These are phyloP conservation scores for Cyberlindnera xylosilytica DNA, from an alignment of 805 yeast species.

Conservation along the genomic window DNA sequence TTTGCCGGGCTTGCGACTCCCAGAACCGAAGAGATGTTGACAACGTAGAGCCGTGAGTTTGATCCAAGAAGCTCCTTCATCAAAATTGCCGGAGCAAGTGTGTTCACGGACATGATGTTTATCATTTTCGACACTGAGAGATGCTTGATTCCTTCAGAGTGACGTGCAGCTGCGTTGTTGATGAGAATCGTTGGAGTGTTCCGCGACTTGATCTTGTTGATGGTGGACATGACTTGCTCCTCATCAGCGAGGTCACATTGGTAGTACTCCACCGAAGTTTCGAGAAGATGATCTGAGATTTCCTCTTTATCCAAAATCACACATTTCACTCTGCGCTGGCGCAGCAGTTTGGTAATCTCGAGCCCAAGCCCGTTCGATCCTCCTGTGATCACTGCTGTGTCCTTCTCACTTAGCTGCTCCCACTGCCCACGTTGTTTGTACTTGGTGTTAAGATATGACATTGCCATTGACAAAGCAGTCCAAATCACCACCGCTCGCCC, in stretches of 20 bases:
- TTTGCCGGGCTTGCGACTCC: constrained; percentile 82
- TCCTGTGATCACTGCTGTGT: constrained; percentile 33
- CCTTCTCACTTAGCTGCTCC: constrained; percentile 13
- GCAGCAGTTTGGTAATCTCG: constrained; percentile 24
- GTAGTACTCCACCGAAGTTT: constrained; percentile 39
- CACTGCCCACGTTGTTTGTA: constrained; percentile 25
- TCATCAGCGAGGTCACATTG: constrained; percentile 66
- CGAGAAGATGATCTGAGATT: constrained; percentile 7
- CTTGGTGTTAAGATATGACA: not conserved
- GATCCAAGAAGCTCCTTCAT: constrained; percentile 52
- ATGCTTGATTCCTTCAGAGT: constrained; percentile 47
- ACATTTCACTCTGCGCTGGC: constrained; percentile 18
- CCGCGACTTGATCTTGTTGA: constrained; percentile 41
- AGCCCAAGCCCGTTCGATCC: constrained; percentile 38
- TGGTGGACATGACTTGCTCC: constrained; percentile 37
- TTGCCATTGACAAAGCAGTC: not conserved
- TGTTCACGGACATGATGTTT: constrained; percentile 57
- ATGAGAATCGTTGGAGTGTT: constrained; percentile 68
- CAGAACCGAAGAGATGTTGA: constrained; percentile 75
- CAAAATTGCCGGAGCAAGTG: constrained; percentile 62
- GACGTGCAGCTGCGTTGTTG: constrained; percentile 80
- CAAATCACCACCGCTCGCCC: not conserved
- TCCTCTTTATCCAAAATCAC: constrained; percentile 29
- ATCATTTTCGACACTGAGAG: constrained; percentile 52
- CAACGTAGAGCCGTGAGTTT: constrained; percentile 66